These are phyloP conservation scores for Podaxis pistillaris DNA, from an alignment of 768 basidiomycete genomes.

Conservation along the genomic window DNA sequence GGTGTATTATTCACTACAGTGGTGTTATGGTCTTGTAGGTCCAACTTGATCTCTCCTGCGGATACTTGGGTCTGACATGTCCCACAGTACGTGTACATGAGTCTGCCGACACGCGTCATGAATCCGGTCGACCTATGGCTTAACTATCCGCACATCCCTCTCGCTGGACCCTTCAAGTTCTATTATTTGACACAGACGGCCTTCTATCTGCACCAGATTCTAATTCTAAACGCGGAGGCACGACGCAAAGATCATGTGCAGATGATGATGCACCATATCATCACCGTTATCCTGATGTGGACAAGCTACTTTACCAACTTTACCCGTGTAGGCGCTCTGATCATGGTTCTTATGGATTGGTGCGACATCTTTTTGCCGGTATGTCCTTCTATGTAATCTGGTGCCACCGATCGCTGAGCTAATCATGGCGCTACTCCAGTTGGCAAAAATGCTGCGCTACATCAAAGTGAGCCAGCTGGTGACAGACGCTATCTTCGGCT, in stretches of 20 bases:
- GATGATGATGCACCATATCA: slow-evolving; percentile 95
- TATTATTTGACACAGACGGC: slow-evolving; percentile 86
- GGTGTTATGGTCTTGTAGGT: slow-evolving; percentile 81
- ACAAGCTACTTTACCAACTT: slow-evolving; percentile 80
- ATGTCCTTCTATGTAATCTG: slow-evolving; percentile 30
- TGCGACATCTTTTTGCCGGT: slow-evolving; percentile 93
- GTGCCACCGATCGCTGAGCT: neutral
- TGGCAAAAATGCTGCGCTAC: slow-evolving; percentile 95
- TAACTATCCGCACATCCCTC: slow-evolving; percentile 77
- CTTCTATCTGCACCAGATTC: slow-evolving; percentile 89
- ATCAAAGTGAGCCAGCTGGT: slow-evolving; percentile 56
- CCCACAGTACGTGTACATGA: slow-evolving; percentile 73
- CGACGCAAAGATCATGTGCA: slow-evolving; percentile 90
- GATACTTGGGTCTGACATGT: slow-evolving; percentile 9
- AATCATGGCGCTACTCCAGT: slow-evolving; percentile 36
- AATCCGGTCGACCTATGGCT: slow-evolving; percentile 70
- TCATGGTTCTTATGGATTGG: slow-evolving; percentile 92
- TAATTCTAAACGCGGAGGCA: slow-evolving; percentile 92
- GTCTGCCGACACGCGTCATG: slow-evolving; percentile 65
- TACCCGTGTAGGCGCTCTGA: slow-evolving; percentile 85
- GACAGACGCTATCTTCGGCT: slow-evolving; percentile 74
- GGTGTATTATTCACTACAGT: slow-evolving; percentile 76
- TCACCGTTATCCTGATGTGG: slow-evolving; percentile 78
- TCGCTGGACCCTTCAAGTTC: slow-evolving; percentile 82
- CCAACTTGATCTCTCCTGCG: slow-evolving; percentile 11